Evolutionary conservation across 2,329 filamentous ascomycete genomes (phyloP).

Genomic region (Aureobasidium sp.): DNA sequence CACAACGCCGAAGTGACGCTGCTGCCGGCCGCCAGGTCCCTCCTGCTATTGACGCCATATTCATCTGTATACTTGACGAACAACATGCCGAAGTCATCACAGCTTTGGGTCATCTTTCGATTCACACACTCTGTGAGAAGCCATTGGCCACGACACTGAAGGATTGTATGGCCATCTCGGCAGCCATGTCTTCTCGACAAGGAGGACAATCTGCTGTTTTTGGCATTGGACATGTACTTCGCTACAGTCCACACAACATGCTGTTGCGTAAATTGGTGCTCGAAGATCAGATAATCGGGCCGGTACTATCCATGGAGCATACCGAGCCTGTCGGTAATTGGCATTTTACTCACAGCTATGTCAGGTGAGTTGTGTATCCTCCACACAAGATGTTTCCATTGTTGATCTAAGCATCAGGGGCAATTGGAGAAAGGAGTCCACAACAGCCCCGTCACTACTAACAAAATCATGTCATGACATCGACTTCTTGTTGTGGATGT

Average conservation of each 20-base stretch:
- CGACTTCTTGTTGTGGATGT: conserved; percentile 84
- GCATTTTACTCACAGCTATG: conserved; percentile 89
- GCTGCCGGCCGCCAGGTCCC: conserved; percentile 38
- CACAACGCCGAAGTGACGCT: conserved; percentile 49
- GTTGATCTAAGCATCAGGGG: conserved; percentile 45
- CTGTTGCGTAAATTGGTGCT: conserved; percentile 71
- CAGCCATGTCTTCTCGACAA: conserved; percentile 40
- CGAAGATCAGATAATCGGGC: conserved; percentile 69
- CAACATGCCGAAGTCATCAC: conserved; percentile 77
- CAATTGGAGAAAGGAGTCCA: conserved; percentile 82
- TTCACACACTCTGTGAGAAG: conserved; percentile 95
- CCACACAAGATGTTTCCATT: not conserved
- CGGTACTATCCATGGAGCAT: conserved; percentile 79
- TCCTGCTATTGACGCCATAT: conserved; percentile 48
- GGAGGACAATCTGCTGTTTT: conserved; percentile 51
- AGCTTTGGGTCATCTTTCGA: conserved; percentile 57
- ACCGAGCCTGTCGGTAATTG: conserved; percentile 94
- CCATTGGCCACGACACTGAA: conserved; percentile 72
- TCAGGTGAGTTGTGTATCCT: conserved; percentile 44
- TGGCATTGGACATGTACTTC: conserved; percentile 86
- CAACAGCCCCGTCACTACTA: conserved; percentile 71
- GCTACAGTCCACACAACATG: conserved; percentile 90
- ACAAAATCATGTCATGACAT: conserved; percentile 97
- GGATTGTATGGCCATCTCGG: conserved; percentile 72
- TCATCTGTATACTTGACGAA: conserved; percentile 77